Evolutionary conservation across 2,329 filamentous ascomycete species (phyloP).

Genomic region (Alternaria sp.): DNA sequence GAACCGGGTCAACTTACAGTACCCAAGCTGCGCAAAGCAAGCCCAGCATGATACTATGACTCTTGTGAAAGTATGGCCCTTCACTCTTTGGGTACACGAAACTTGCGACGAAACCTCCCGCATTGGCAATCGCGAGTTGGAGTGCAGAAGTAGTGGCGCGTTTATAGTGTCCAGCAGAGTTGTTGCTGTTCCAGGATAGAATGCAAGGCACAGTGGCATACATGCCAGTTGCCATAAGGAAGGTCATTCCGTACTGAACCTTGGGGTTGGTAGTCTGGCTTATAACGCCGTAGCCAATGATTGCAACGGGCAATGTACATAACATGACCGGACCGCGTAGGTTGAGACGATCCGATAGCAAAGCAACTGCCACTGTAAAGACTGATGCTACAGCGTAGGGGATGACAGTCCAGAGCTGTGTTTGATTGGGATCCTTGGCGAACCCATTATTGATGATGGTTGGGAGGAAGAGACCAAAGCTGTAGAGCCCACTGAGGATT

Average conservation of each 20-base stretch:
- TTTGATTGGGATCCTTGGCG: conserved; percentile 64
- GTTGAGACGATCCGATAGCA: conserved; percentile 68
- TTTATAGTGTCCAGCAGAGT: conserved; percentile 75
- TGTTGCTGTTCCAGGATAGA: conserved; percentile 73
- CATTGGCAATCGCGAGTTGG: conserved; percentile 73
- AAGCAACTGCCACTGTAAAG: conserved; percentile 61
- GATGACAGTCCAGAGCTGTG: conserved; percentile 71
- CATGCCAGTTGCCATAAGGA: conserved; percentile 72
- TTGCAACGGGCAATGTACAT: conserved; percentile 69
- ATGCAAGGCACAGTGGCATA: conserved; percentile 71
- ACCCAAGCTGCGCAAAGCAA: conserved; percentile 71
- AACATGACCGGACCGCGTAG: conserved; percentile 71
- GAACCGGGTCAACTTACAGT: conserved; percentile 59
- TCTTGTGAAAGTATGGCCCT: conserved; percentile 66
- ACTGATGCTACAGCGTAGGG: conserved; percentile 69
- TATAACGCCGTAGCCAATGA: conserved; percentile 71
- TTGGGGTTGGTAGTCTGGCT: conserved; percentile 62
- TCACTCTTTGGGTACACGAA: conserved; percentile 69
- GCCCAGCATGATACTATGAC: conserved; percentile 69
- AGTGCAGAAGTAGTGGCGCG: conserved; percentile 71
- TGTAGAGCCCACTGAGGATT: conserved; percentile 67
- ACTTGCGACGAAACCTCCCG: conserved; percentile 71
- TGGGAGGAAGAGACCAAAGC: conserved; percentile 71
- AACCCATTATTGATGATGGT: conserved; percentile 70
- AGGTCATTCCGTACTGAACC: conserved; percentile 72